Percentiles rank a stretch among this genome's conserved stretches.
Conservation (phyloP, 257 asterid species). For the Capsicum baccatum region DNA sequence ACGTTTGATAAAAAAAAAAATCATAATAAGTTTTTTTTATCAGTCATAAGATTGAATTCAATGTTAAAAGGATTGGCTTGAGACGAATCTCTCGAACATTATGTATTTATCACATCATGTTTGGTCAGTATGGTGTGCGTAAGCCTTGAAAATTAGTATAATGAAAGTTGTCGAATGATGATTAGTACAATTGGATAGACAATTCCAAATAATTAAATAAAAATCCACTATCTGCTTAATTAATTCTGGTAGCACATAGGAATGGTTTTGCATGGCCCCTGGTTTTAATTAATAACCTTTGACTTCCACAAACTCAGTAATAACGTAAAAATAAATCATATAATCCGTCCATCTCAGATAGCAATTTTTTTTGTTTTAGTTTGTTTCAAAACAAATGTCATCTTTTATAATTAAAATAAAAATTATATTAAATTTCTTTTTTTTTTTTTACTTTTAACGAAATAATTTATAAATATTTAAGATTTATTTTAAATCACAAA, state of each 20-base stretch:
- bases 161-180: neutral
- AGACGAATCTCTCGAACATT: neutral
- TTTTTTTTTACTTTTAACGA: too few species aligned
- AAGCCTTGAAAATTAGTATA: neutral
- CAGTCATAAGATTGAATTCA: too few species aligned
- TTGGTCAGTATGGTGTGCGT: neutral
- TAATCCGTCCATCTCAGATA: too few species aligned
- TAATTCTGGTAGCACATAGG: constrained; percentile 31
- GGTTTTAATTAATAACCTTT: constrained; percentile 32
- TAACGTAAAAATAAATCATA: neutral
- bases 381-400: neutral
- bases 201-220: neutral
- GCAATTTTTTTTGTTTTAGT: too few species aligned
- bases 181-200: constrained; percentile 16
- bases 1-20: too few species aligned
- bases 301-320: constrained; percentile 32
- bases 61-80: neutral
- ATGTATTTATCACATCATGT: neutral
- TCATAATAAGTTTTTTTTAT: too few species aligned
- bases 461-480: too few species aligned
- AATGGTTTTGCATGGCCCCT: constrained; percentile 37
- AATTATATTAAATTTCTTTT: too few species aligned
- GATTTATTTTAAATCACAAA: too few species aligned
- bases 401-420: too few species aligned
- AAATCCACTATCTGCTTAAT: constrained; percentile 23